These are phyloP conservation scores for Rhizophagus prolifer DNA, from an alignment of 192 early-diverging fungal species.

Conservation along the genomic window DNA sequence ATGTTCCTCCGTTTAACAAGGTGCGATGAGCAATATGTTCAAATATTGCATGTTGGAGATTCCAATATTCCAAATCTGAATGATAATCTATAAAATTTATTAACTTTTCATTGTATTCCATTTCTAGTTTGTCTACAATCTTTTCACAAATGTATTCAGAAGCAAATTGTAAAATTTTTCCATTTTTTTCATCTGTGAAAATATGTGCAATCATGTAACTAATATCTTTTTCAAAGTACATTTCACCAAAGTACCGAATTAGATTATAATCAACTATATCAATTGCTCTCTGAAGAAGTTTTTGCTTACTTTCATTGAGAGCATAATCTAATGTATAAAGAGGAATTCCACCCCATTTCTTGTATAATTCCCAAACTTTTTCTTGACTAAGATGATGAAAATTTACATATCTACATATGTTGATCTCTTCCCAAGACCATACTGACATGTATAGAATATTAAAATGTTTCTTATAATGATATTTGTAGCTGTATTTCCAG, in stretches of 20 bases:
- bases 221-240: background rate
- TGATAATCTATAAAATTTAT: too few relatives aligned
- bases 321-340: background rate
- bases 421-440: slow-evolving; percentile 4
- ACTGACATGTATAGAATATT: background rate
- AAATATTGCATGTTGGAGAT: too few relatives aligned
- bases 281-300: slow-evolving; percentile 7
- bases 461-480: background rate
- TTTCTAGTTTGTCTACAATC: background rate
- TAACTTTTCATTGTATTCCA: too few relatives aligned
- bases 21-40: too few relatives aligned
- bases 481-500: background rate
- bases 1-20: too few relatives aligned
- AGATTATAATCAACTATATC: background rate
- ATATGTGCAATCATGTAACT: slow-evolving; percentile 9
- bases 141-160: background rate
- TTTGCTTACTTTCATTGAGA: background rate
- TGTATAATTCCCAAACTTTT: background rate
- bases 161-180: background rate
- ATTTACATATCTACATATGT: background rate
- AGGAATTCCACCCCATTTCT: slow-evolving; percentile 7
- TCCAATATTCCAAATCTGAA: too few relatives aligned
- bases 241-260: slow-evolving; percentile 2
- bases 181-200: background rate
- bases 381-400: background rate